Percentiles rank a stretch among this genome's conserved stretches.
phyloP scores from a whole-genome alignment of 208 protist genomes.

The Leishmania gerbilli region DNA sequence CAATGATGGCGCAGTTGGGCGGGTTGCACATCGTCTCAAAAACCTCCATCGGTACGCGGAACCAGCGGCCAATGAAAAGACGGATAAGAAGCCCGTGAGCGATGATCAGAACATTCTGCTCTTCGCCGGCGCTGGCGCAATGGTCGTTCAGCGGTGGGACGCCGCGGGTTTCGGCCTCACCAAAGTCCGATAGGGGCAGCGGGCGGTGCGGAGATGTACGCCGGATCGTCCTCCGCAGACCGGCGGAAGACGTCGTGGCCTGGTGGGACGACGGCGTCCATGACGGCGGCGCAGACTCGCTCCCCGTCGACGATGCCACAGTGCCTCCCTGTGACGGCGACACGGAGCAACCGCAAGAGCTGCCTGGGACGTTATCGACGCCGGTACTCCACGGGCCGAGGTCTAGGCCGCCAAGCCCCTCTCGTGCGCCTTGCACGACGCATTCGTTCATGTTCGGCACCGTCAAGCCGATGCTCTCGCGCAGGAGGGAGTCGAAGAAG shows the following conservation, averaged over 20 bases:
- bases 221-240: neutral
- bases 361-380: neutral
- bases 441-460: constrained; percentile 65
- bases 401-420: constrained; percentile 16
- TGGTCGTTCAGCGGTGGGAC: constrained; percentile 33
- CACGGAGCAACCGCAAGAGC: neutral
- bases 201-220: neutral
- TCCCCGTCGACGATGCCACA: neutral
- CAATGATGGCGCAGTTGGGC: constrained; percentile 86
- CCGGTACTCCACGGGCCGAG: constrained; percentile 23
- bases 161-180: constrained; percentile 19
- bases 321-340: neutral
- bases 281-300: neutral
- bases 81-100: constrained; percentile 88
- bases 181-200: constrained; percentile 18
- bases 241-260: neutral
- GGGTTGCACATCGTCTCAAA: constrained; percentile 91
- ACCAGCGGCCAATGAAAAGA: constrained; percentile 88
- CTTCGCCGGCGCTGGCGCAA: constrained; percentile 31
- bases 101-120: constrained; percentile 89
- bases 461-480: constrained; percentile 69
- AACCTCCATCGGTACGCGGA: constrained; percentile 77
- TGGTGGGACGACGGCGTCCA: neutral
- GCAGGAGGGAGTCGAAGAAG: constrained; percentile 89
- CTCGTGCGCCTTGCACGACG: constrained; percentile 13